Evolutionary conservation across 345 rosid species (phyloP), one percentile per base, ranked within the genome.

Genomic region (Gossypium rotundifolium): DNA sequence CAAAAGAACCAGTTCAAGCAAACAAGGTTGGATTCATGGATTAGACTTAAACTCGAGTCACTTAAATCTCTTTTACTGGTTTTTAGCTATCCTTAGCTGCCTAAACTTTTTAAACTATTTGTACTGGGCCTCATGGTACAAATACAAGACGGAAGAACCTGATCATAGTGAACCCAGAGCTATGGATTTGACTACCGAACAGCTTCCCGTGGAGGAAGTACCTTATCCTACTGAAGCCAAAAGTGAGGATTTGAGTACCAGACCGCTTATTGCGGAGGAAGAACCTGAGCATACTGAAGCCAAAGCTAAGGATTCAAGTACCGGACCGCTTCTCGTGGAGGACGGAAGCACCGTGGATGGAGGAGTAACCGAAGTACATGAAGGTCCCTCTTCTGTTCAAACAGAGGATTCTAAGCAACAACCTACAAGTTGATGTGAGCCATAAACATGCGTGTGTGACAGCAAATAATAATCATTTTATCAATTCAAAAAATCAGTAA

Each of bases 61-160:
- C 52, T 66, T 78, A 18, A 65, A 87, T 68, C 78, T 83, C 10
- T 87, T 84, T 76, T 87, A 84, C 60, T 87, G 84, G 83, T 83
- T 83, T 72, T 67, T 85, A 57, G 84, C 88, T 17, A 70, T 81
- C 44, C 78, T 85, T 22, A 83, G 86, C 20, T 55, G 60, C 51
- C 64, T 87, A 33, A 85, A 87, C 70, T 81, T 87, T 11, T 23
- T 52, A 2, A 49, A 68, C 49, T 85, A 81, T 57, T 40, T 80
- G 33, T 69, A 65, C 23, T 76, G 76, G n/a, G 85, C 90, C 13
- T 77, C 66, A 2, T 84, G 88, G 87, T 86, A 86, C 80, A 84
- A 82, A 65, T 86, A 86, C 79, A 86, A 79, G 76, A 27, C 48
- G 9, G 53, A 79, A 6, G 78, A 78, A 8, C 45, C 57, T 44